Base-by-base conservation (phyloP, 306 rosid genomes). In the Prunus davidiana region DNA sequence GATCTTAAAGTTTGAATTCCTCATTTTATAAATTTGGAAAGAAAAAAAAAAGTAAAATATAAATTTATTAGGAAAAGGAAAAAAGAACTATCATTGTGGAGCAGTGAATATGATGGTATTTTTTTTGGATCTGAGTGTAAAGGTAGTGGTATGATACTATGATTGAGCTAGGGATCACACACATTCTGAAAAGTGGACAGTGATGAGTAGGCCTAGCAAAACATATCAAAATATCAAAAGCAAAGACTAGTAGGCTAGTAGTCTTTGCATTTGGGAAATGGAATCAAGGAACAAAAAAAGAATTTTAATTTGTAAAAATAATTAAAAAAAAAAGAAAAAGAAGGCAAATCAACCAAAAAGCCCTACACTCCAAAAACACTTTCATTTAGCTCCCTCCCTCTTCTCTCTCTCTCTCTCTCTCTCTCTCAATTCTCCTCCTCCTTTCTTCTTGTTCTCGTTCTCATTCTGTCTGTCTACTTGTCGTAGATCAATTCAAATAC, bases 401-500 rank as follows among this genome's bases (percentile, higher is more conserved):
- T 24, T 15, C 68, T 27, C 41, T 43, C 69, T 47, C 25, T 24
- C 25, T 24, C 51, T 11, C 52, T 49, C 52, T 11, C 1, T 5
- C 19, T 49, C 12, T 6, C 55, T 14, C 6, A 25, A 19, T 61
- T 61, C 60, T 24, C 30, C 50, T 20, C 28, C 52, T 79, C 57
- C 75, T 67, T 64, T 65, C 78, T 50, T 45, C 55, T 72, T 32
- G 38, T 46, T 72, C 52, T 56, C 20, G 8, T 60, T 63, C 64
- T 67, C 55, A 9, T 55, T 52, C 24, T 69, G 45, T 63, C 19
- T 62, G 18, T 88, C 87, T 65, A 55, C 51, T 47, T 79, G 76
- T 61, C 60, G 3, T 49, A 46, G 84, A 87, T 87, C 89, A 87
- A 83, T 85, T 84, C 84, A 76, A 82, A 80, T 32, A 66, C 73